A percentile compares a stretch with the other conserved stretches of the same genome.
phyloP scores from a whole-genome alignment of 1,284 basidiomycete species.

The Cystobasidiaceae sp. region DNA sequence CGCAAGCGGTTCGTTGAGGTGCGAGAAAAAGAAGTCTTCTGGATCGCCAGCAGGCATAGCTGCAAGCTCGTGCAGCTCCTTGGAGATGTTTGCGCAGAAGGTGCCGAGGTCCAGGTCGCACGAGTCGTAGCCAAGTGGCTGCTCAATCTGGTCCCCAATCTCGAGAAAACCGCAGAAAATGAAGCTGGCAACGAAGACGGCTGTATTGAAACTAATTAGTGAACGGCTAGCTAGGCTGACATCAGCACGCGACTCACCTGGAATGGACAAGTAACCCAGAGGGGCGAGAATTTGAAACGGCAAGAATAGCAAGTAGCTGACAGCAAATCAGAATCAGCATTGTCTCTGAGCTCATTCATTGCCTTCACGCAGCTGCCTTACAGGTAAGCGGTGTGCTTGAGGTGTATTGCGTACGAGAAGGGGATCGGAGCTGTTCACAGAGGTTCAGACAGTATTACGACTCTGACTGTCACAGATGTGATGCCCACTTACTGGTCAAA shows the following conservation, averaged over 20 bases:
- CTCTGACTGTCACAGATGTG: too few species aligned
- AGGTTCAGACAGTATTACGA: not conserved
- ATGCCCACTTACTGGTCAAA: slow-evolving; percentile 32
- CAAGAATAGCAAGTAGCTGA: slow-evolving; percentile 51
- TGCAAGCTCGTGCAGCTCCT: slow-evolving; percentile 63
- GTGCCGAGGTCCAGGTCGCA: slow-evolving; percentile 62
- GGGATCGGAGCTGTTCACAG: slow-evolving; percentile 49
- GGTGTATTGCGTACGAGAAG: slow-evolving; percentile 64
- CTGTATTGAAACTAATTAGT: not conserved
- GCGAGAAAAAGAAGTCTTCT: slow-evolving; percentile 54
- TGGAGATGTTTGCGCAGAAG: slow-evolving; percentile 60
- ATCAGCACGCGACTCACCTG: slow-evolving; percentile 39
- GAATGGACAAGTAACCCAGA: slow-evolving; percentile 57
- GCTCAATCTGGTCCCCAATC: slow-evolving; percentile 64
- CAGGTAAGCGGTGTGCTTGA: slow-evolving; percentile 56
- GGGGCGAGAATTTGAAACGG: slow-evolving; percentile 61
- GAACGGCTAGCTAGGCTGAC: not conserved
- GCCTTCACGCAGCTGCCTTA: too few species aligned
- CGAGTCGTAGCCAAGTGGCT: slow-evolving; percentile 62
- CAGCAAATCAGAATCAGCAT: not conserved
- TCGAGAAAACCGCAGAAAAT: slow-evolving; percentile 57
- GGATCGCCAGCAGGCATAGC: slow-evolving; percentile 57
- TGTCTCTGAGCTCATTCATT: not conserved
- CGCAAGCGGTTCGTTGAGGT: slow-evolving; percentile 62
- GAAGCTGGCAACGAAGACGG: slow-evolving; percentile 30